phyloP scores from a whole-genome alignment of 108 stramenopile genomes.

The Cyclotella kingstonii region DNA sequence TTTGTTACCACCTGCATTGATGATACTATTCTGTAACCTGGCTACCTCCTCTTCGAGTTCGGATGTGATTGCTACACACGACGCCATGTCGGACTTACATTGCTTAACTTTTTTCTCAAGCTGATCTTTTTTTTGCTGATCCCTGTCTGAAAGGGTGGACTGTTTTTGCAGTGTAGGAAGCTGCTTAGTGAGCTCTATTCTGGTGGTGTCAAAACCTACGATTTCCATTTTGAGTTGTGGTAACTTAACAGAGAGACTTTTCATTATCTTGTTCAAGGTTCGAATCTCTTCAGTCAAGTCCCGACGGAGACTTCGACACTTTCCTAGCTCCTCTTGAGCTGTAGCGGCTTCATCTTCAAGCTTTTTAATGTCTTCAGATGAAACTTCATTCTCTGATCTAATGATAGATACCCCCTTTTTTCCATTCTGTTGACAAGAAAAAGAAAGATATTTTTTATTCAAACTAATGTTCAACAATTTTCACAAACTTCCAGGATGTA shows the following conservation, averaged over 20 bases:
- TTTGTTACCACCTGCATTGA: slow-evolving; percentile 87
- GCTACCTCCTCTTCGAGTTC: slow-evolving; percentile 75
- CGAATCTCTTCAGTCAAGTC: slow-evolving; percentile 68
- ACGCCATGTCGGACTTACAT: slow-evolving; percentile 75
- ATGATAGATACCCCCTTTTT: slow-evolving; percentile 25
- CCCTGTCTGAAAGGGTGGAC: slow-evolving; percentile 69
- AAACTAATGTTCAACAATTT: neutral
- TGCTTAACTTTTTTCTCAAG: slow-evolving; percentile 58
- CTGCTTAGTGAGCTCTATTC: slow-evolving; percentile 74
- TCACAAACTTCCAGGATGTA: neutral
- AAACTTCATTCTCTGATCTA: slow-evolving; percentile 31
- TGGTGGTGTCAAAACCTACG: slow-evolving; percentile 75
- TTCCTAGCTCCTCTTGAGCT: slow-evolving; percentile 49
- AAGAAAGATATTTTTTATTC: slow-evolving; percentile 9
- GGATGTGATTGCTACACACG: slow-evolving; percentile 61
- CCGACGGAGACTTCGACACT: slow-evolving; percentile 57
- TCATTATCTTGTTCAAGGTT: slow-evolving; percentile 59
- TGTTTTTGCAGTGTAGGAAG: slow-evolving; percentile 73
- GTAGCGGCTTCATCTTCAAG: slow-evolving; percentile 60
- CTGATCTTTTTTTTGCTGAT: slow-evolving; percentile 55
- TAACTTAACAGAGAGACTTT: slow-evolving; percentile 60
- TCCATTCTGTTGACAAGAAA: slow-evolving; percentile 48
- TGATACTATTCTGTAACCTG: slow-evolving; percentile 81
- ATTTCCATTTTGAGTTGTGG: slow-evolving; percentile 87
- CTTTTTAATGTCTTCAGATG: slow-evolving; percentile 43